phyloP scores from a whole-genome alignment of 129 eudicot species.

The Artemisia tridentata region DNA sequence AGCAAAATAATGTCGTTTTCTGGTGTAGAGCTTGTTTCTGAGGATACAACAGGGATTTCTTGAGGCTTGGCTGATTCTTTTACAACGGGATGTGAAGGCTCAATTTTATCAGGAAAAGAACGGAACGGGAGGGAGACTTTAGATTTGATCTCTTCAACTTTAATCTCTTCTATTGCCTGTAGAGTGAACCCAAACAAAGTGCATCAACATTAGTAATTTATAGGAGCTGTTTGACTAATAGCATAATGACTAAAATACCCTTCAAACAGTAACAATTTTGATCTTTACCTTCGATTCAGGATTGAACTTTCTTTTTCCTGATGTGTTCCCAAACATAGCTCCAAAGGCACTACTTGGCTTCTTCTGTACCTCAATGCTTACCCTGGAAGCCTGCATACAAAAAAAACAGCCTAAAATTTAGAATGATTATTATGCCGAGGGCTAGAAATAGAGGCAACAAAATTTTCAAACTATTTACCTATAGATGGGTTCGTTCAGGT shows the following conservation, averaged over 20 bases:
- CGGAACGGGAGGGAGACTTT: constrained; percentile 53
- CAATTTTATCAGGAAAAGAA: constrained; percentile 41
- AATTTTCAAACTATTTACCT: no score
- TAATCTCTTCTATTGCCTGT: constrained; percentile 51
- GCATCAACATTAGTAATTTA: background rate
- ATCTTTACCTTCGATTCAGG: constrained; percentile 45
- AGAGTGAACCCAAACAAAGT: constrained; percentile 13
- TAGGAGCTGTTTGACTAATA: constrained; percentile 6
- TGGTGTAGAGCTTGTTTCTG: constrained; percentile 19
- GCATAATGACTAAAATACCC: constrained; percentile 15
- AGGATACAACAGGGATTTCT: constrained; percentile 24
- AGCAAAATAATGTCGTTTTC: constrained; percentile 41
- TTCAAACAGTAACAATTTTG: background rate
- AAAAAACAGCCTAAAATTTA: background rate
- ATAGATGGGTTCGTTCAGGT: no score
- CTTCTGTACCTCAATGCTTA: constrained; percentile 69
- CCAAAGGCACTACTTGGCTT: constrained; percentile 87
- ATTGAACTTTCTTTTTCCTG: constrained; percentile 68
- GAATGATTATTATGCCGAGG: background rate
- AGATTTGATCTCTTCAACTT: constrained; percentile 65
- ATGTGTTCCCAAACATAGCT: constrained; percentile 66
- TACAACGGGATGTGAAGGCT: constrained; percentile 17
- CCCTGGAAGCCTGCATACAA: constrained; percentile 52
- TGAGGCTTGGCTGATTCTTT: constrained; percentile 31
- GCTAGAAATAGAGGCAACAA: background rate